phyloP scores from a whole-genome alignment of 345 rosid genomes.

The Boechera divaricarpa region DNA sequence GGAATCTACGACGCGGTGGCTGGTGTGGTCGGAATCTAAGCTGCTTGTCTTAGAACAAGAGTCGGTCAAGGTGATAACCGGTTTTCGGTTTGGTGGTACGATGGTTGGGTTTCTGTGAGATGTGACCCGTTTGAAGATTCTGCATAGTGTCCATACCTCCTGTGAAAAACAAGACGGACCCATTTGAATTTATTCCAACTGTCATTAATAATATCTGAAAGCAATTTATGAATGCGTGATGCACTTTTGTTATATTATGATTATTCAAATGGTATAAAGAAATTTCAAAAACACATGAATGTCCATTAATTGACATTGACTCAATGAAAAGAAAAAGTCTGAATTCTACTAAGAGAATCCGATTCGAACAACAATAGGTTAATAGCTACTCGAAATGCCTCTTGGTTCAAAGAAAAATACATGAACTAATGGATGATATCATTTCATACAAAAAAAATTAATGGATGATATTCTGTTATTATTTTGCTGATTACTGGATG shows the following conservation, averaged over 20 bases:
- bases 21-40: constrained; percentile 55
- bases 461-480: too few species aligned
- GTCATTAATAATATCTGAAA: constrained; percentile 20
- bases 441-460: too few species aligned
- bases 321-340: background rate
- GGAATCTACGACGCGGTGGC: constrained; percentile 50
- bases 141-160: constrained; percentile 90
- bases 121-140: constrained; percentile 70
- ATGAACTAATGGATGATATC: background rate
- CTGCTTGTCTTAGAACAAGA: constrained; percentile 63
- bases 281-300: background rate
- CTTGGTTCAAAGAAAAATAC: background rate
- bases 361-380: background rate
- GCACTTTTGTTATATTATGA: constrained; percentile 7
- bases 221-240: constrained; percentile 16
- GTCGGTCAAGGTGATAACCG: constrained; percentile 45
- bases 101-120: constrained; percentile 32
- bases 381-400: background rate
- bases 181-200: constrained; percentile 4
- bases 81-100: constrained; percentile 42
- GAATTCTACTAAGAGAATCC: background rate
- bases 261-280: background rate
- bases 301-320: constrained; percentile 15
- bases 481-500: too few species aligned
- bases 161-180: constrained; percentile 43